phyloP scores from a whole-genome alignment of 176 grass and related monocot genomes.

The Aegilops tauschii region DNA sequence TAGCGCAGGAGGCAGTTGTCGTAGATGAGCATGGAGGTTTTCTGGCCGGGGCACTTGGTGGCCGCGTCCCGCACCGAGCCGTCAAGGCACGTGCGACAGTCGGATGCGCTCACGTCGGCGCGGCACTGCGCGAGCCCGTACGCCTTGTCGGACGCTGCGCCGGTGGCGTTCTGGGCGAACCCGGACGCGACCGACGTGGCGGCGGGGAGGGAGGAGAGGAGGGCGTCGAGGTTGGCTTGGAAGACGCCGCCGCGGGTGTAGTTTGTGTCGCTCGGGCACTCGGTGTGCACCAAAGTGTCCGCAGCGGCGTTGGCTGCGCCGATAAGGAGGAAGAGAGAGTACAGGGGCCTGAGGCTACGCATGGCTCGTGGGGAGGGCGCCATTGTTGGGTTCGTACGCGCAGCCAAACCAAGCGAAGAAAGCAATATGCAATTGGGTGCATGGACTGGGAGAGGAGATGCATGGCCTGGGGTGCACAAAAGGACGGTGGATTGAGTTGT shows the following conservation, averaged over 20 bases:
- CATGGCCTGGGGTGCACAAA: not conserved
- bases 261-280: conserved; percentile 32
- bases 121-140: conserved; percentile 61
- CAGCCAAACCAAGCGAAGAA: not conserved
- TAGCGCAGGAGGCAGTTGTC: conserved; percentile 40
- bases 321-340: not conserved
- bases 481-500: not conserved
- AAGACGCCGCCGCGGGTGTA: conserved; percentile 48
- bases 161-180: conserved; percentile 27
- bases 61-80: not conserved
- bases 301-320: not conserved
- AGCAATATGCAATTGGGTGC: not conserved
- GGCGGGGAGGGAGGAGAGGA: conserved; percentile 37
- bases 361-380: not conserved
- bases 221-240: conserved; percentile 40
- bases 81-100: conserved; percentile 33
- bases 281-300: too few relatives aligned
- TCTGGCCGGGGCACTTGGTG: not conserved
- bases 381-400: not conserved
- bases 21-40: not conserved
- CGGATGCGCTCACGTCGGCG: conserved; percentile 15
- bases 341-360: not conserved
- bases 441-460: not conserved
- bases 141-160: conserved; percentile 9
- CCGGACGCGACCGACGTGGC: conserved; percentile 2